Conservation (phyloP, 192 early-diverging fungal genomes). For the Radiomyces spectabilis region DNA sequence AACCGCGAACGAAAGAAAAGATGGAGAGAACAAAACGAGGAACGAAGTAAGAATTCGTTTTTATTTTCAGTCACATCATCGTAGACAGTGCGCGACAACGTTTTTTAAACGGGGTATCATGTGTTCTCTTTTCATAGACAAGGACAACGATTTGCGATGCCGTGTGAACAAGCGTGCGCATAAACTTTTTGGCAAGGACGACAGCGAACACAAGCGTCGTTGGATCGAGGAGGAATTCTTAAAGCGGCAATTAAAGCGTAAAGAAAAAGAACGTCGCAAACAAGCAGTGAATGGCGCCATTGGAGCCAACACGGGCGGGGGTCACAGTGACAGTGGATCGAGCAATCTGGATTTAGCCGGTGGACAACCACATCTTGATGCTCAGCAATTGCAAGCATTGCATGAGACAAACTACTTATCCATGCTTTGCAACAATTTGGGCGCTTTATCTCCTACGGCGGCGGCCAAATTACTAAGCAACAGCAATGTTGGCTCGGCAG, state of each 20-base stretch:
- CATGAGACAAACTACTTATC: slow-evolving; percentile 4
- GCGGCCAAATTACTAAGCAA: neutral
- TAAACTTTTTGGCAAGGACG: slow-evolving; percentile 53
- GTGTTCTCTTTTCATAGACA: slow-evolving; percentile 35
- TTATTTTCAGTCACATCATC: no score
- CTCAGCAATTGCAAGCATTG: neutral
- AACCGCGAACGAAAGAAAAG: slow-evolving; percentile 46
- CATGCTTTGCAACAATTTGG: slow-evolving; percentile 7
- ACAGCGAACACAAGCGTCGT: slow-evolving; percentile 47
- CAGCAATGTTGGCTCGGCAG: neutral
- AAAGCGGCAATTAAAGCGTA: slow-evolving; percentile 52
- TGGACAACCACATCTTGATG: neutral
- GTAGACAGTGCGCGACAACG: no score
- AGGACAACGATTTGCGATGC: slow-evolving; percentile 73
- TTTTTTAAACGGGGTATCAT: no score
- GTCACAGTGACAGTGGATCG: neutral
- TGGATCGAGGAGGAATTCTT: slow-evolving; percentile 73
- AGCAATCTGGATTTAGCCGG: no score
- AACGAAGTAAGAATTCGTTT: slow-evolving; percentile 51
- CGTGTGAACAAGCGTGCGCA: slow-evolving; percentile 71
- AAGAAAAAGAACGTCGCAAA: slow-evolving; percentile 54
- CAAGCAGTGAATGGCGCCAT: slow-evolving; percentile 19
- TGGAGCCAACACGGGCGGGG: slow-evolving; percentile 1
- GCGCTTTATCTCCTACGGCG: neutral
- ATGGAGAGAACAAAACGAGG: slow-evolving; percentile 45